phyloP scores from a whole-genome alignment of 352 stramenopile genomes.

The Pythium rishiriense region DNA sequence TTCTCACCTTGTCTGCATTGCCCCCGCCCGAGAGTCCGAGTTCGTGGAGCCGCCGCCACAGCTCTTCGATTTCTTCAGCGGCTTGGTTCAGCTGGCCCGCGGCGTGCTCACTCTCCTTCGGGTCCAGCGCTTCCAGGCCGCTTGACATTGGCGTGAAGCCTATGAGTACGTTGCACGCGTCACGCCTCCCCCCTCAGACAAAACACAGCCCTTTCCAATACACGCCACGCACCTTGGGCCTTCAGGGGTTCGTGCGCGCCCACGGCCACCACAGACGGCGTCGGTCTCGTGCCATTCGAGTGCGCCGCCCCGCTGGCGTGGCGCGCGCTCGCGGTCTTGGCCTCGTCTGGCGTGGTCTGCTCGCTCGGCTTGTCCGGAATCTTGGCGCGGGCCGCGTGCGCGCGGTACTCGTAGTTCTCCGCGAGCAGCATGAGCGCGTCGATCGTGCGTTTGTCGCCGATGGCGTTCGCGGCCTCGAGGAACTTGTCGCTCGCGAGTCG shows the following conservation, averaged over 20 bases:
- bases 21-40: constrained; percentile 65
- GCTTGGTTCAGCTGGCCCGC: constrained; percentile 70
- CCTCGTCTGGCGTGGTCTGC: constrained; percentile 7
- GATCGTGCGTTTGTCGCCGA: constrained; percentile 67
- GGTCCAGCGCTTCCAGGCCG: constrained; percentile 33
- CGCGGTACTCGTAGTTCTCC: constrained; percentile 78
- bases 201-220: neutral
- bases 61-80: constrained; percentile 79
- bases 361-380: constrained; percentile 29
- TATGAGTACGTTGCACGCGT: too few species aligned
- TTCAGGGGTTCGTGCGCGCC: constrained; percentile 18
- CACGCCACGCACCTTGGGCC: constrained; percentile 25
- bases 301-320: neutral
- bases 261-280: constrained; percentile 4
- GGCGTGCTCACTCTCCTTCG: constrained; percentile 37
- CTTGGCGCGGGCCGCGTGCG: constrained; percentile 53
- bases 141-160: constrained; percentile 32
- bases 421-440: constrained; percentile 69
- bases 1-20: constrained; percentile 50
- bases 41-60: constrained; percentile 78
- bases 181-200: neutral
- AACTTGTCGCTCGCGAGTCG: constrained; percentile 74
- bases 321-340: neutral
- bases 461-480: constrained; percentile 51
- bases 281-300: neutral